These are phyloP conservation scores for Boletus edulis DNA, from an alignment of 768 basidiomycete species.

Conservation along the genomic window DNA sequence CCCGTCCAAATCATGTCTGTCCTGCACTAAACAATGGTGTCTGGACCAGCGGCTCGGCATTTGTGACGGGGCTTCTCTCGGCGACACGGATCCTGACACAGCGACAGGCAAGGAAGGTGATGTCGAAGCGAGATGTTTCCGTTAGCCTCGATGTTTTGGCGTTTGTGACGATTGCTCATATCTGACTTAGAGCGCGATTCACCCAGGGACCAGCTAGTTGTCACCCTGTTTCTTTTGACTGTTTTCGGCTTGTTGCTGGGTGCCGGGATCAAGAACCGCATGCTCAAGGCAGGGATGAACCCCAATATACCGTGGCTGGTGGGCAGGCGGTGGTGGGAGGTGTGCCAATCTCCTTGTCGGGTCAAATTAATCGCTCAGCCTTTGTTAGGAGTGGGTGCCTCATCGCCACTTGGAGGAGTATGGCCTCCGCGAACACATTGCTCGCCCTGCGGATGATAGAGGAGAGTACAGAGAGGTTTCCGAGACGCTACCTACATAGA, in stretches of 20 bases:
- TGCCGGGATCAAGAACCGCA: constrained; percentile 80
- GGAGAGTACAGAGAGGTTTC: constrained; percentile 47
- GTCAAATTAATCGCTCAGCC: constrained; percentile 19
- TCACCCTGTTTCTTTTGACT: constrained; percentile 84
- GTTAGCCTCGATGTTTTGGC: constrained; percentile 52
- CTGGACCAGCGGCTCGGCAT: constrained; percentile 86
- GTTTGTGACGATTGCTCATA: constrained; percentile 27
- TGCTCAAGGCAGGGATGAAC: constrained; percentile 74
- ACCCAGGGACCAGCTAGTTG: constrained; percentile 91
- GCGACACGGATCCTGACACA: constrained; percentile 88
- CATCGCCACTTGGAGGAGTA: constrained; percentile 54
- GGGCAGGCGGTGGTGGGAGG: constrained; percentile 83
- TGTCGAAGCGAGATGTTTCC: constrained; percentile 94
- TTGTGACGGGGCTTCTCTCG: constrained; percentile 76
- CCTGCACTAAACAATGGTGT: constrained; percentile 96
- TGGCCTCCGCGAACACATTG: constrained; percentile 38
- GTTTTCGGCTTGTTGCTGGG: constrained; percentile 83
- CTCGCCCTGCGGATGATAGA: constrained; percentile 32
- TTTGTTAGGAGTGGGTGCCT: constrained; percentile 38
- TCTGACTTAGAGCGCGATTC: constrained; percentile 78
- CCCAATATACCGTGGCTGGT: constrained; percentile 60
- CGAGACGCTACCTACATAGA: constrained; percentile 26
- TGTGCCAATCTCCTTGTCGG: constrained; percentile 35
- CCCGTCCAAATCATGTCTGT: constrained; percentile 86
- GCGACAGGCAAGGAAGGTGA: constrained; percentile 95